Evolutionary conservation across 306 rosid species (phyloP).

Genomic region (Sophora flavescens): DNA sequence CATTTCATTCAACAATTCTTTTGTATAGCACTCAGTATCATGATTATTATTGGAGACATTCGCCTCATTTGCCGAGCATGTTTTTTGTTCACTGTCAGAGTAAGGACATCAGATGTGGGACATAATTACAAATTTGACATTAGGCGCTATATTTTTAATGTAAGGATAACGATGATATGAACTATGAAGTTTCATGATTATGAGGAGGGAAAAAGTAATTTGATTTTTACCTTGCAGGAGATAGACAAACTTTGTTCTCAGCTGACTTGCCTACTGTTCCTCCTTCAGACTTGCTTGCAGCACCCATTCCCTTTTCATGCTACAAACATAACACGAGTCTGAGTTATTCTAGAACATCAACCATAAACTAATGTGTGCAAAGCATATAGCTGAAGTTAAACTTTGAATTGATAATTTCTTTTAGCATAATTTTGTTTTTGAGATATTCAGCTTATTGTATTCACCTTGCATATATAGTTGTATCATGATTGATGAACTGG

Average conservation of each 20-base stretch:
- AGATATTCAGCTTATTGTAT: conserved; percentile 9
- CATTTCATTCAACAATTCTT: conserved; percentile 69
- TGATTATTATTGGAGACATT: conserved; percentile 27
- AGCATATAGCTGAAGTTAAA: conserved; percentile 11
- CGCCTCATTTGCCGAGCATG: conserved; percentile 44
- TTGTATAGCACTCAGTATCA: conserved; percentile 44
- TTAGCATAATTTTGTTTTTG: conserved; percentile 22
- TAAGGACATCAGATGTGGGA: conserved; percentile 7
- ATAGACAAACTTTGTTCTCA: conserved; percentile 41
- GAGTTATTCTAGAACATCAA: conserved; percentile 26
- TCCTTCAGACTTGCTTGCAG: conserved; percentile 48
- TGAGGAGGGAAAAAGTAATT: conserved; percentile 30
- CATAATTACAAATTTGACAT: conserved; percentile 6
- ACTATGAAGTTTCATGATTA: conserved; percentile 9
- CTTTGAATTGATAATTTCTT: conserved; percentile 16
- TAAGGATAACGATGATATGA: conserved; percentile 21
- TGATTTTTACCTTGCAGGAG: conserved; percentile 59
- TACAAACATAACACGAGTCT: conserved; percentile 27
- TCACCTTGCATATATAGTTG: conserved; percentile 10
- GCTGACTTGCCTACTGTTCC: conserved; percentile 39
- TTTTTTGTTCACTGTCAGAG: conserved; percentile 58
- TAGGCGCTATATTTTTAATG: neutral
- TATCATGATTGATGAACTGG: conserved; percentile 5
- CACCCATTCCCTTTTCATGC: conserved; percentile 51
- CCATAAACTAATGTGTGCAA: conserved; percentile 14